Evolutionary conservation across 1,139 yeast genomes (phyloP).

Genomic region (Kluyveromyces sp.): DNA sequence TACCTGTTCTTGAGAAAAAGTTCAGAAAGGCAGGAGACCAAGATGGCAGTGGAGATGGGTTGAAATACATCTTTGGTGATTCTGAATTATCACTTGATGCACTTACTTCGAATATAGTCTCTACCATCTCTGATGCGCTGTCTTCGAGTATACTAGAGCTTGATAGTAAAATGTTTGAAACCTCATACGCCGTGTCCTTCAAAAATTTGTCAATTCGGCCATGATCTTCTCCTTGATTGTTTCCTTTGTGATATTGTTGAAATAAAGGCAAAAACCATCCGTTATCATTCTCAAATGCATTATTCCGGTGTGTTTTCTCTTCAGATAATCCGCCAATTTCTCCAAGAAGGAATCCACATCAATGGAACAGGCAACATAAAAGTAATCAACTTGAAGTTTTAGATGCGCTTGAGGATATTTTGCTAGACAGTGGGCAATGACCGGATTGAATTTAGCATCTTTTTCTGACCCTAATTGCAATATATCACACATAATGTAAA

Average conservation of each 20-base stretch:
- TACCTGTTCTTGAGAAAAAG: conserved; percentile 1
- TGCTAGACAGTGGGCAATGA: conserved; percentile 18
- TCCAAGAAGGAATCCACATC: conserved; percentile 19
- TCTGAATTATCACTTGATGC: not conserved
- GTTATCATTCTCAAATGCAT: conserved; percentile 21
- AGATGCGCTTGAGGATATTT: conserved; percentile 17
- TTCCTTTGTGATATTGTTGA: conserved; percentile 21
- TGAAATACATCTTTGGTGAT: conserved; percentile 1
- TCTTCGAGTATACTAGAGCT: conserved; percentile 24
- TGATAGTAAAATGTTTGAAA: conserved; percentile 22
- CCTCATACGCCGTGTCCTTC: conserved; percentile 18
- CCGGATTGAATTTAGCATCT: conserved; percentile 15
- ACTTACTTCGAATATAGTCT: conserved; percentile 6
- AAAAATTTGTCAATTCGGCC: conserved; percentile 18
- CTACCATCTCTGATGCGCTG: conserved; percentile 19
- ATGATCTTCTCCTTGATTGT: conserved; percentile 17
- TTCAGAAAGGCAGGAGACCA: conserved; percentile 6
- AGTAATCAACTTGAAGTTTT: conserved; percentile 24
- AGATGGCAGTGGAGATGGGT: conserved; percentile 5
- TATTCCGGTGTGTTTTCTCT: conserved; percentile 13
- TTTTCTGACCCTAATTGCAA: conserved; percentile 9
- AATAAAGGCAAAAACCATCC: conserved; percentile 27
- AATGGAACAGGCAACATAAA: conserved; percentile 24
- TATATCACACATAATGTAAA: conserved; percentile 13
- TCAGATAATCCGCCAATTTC: conserved; percentile 10